These are phyloP conservation scores for Verbena officinalis DNA, from an alignment of 257 asterid species.

Conservation along the genomic window DNA sequence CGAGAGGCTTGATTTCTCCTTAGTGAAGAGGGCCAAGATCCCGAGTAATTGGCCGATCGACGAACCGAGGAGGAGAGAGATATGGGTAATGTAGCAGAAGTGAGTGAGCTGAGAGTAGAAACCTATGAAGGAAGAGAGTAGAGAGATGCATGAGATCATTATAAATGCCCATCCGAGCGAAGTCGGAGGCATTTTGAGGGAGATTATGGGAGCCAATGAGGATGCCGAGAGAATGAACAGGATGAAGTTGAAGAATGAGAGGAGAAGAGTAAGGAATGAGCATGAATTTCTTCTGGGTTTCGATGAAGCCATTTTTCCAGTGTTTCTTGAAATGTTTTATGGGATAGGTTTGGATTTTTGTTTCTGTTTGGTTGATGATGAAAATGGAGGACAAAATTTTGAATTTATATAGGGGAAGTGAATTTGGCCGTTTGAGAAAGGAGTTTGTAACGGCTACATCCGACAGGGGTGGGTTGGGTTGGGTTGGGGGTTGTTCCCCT, in stretches of 20 bases:
- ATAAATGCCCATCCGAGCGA: conserved; percentile 71
- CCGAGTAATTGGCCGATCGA: conserved; percentile 56
- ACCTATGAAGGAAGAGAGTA: conserved; percentile 63
- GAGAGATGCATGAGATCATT: conserved; percentile 52
- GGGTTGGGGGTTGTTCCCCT: neutral
- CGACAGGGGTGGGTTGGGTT: neutral
- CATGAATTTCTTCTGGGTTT: conserved; percentile 49
- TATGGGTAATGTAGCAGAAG: conserved; percentile 63
- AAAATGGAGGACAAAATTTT: neutral
- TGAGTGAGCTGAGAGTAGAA: conserved; percentile 66
- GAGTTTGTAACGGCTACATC: conserved; percentile 36
- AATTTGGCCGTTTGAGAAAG: conserved; percentile 37
- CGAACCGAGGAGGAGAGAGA: conserved; percentile 66
- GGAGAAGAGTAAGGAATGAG: conserved; percentile 61
- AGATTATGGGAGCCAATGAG: conserved; percentile 64
- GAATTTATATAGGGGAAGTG: conserved; percentile 28
- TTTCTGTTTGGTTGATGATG: neutral
- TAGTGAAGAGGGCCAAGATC: conserved; percentile 55
- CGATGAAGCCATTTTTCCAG: conserved; percentile 51
- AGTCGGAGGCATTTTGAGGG: conserved; percentile 71
- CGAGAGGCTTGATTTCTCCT: conserved; percentile 58
- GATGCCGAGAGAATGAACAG: conserved; percentile 76
- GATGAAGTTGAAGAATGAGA: conserved; percentile 61
- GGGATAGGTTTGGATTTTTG: neutral
- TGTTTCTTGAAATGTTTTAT: neutral